phyloP scores from a whole-genome alignment of 1,284 basidiomycete species.

The Hypsizygus ulmarius region DNA sequence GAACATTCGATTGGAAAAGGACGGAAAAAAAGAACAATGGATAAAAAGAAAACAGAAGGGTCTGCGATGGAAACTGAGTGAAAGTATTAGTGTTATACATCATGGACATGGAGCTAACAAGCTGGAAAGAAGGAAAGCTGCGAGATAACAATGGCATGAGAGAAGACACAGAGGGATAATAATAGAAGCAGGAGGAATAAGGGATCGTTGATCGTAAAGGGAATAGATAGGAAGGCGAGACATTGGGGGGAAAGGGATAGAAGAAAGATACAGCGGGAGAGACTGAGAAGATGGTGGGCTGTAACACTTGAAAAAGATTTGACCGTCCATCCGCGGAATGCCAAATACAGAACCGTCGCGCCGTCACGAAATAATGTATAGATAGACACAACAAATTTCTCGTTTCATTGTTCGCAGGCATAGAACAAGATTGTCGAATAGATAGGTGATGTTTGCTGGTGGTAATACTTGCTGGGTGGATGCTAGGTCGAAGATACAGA shows the following conservation, averaged over 20 bases:
- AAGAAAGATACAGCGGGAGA: constrained; percentile 9
- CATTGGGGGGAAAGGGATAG: constrained; percentile 1
- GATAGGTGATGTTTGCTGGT: constrained; percentile 17
- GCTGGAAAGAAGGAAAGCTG: constrained; percentile 6
- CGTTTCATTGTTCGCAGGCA: constrained; percentile 13
- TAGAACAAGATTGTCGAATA: constrained; percentile 13
- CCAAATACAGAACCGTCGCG: constrained; percentile 11
- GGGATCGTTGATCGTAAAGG: constrained; percentile 1
- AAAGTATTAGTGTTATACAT: constrained; percentile 18
- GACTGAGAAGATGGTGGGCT: constrained; percentile 15
- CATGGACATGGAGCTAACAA: constrained; percentile 8
- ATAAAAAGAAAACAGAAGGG: background rate
- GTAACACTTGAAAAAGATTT: constrained; percentile 3
- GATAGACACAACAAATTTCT: constrained; percentile 21
- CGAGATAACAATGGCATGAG: background rate
- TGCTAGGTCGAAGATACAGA: constrained; percentile 18
- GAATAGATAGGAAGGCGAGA: constrained; percentile 12
- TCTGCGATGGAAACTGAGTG: background rate
- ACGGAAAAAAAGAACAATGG: background rate
- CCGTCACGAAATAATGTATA: constrained; percentile 13
- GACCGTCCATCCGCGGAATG: constrained; percentile 22
- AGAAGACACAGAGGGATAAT: constrained; percentile 8
- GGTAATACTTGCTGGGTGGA: constrained; percentile 12
- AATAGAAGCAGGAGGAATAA: constrained; percentile 2
- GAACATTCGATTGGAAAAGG: no score